These are phyloP conservation scores for Aphanoascus verrucosus DNA, from an alignment of 2,329 filamentous ascomycete species.

Conservation along the genomic window DNA sequence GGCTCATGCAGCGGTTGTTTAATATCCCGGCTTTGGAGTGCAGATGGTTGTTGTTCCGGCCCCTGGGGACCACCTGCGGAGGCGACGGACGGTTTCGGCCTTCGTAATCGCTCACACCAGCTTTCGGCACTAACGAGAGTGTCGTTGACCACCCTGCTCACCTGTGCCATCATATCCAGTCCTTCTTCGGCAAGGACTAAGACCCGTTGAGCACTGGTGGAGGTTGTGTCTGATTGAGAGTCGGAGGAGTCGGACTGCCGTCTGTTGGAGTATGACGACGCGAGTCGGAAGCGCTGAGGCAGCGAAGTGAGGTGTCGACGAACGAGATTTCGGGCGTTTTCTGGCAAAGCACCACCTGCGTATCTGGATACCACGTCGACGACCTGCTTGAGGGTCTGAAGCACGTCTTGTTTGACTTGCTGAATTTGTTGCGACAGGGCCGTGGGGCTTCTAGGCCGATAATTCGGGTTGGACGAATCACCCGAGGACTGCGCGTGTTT, in stretches of 20 bases:
- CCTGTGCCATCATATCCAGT: conserved; percentile 86
- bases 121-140: conserved; percentile 84
- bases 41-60: neutral
- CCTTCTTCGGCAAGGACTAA: conserved; percentile 81
- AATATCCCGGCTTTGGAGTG: conserved; percentile 3
- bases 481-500: conserved; percentile 17
- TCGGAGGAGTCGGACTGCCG: conserved; percentile 26
- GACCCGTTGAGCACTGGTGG: conserved; percentile 57
- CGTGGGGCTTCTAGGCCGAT: conserved; percentile 25
- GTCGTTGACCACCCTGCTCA: conserved; percentile 75
- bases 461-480: conserved; percentile 19
- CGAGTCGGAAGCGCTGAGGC: conserved; percentile 69
- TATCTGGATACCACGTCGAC: conserved; percentile 81
- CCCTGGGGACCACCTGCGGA: neutral
- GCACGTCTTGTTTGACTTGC: conserved; percentile 56
- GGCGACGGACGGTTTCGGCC: conserved; percentile 25
- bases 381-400: conserved; percentile 69
- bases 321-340: conserved; percentile 76
- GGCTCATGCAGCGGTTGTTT: conserved; percentile 18
- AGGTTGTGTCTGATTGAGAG: conserved; percentile 37
- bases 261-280: conserved; percentile 42
- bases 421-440: conserved; percentile 51
- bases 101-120: conserved; percentile 73
- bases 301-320: conserved; percentile 73
- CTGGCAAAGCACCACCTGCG: conserved; percentile 79